These are phyloP conservation scores for Glebionis coronaria DNA, from an alignment of 129 eudicot species.

Conservation along the genomic window DNA sequence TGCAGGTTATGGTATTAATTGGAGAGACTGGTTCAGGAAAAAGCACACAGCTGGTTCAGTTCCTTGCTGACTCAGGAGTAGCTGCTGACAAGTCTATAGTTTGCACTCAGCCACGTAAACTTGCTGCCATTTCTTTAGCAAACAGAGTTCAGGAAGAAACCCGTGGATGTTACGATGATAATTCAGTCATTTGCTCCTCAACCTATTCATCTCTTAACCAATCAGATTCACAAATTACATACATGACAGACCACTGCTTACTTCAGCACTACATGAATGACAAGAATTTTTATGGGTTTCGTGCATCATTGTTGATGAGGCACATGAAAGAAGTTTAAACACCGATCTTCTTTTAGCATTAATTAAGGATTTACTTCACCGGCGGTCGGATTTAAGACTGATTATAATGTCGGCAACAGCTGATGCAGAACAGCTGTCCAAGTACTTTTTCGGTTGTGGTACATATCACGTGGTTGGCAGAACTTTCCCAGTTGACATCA, in stretches of 20 bases:
- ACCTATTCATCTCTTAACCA: conserved; percentile 49
- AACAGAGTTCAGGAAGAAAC: conserved; percentile 76
- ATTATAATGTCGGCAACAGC: conserved; percentile 95
- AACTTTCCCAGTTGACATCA: conserved; percentile 78
- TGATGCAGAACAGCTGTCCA: conserved; percentile 72
- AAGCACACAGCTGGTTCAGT: conserved; percentile 96
- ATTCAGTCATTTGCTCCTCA: conserved; percentile 39
- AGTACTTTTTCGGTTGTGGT: conserved; percentile 65
- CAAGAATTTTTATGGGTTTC: conserved; percentile 55
- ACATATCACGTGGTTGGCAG: conserved; percentile 72
- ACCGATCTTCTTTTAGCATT: conserved; percentile 87
- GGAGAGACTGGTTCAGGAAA: conserved; percentile 99
- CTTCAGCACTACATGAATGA: conserved; percentile 83
- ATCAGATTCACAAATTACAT: conserved; percentile 47
- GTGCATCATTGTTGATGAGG: conserved; percentile 90
- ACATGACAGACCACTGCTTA: conserved; percentile 90
- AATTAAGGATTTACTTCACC: conserved; percentile 58
- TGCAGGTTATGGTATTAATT: conserved; percentile 70
- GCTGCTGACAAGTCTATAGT: conserved; percentile 55
- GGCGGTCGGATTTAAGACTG: conserved; percentile 67
- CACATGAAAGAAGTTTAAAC: conserved; percentile 92
- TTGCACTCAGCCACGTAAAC: conserved; percentile 97
- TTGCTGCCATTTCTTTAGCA: conserved; percentile 82
- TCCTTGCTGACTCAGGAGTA: conserved; percentile 79
- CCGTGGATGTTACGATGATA: conserved; percentile 53